Percentiles rank a stretch among this genome's conserved stretches.
These are phyloP conservation scores for Rhizophagus prolifer DNA, from an alignment of 192 early-diverging fungal species.

Conservation along the genomic window DNA sequence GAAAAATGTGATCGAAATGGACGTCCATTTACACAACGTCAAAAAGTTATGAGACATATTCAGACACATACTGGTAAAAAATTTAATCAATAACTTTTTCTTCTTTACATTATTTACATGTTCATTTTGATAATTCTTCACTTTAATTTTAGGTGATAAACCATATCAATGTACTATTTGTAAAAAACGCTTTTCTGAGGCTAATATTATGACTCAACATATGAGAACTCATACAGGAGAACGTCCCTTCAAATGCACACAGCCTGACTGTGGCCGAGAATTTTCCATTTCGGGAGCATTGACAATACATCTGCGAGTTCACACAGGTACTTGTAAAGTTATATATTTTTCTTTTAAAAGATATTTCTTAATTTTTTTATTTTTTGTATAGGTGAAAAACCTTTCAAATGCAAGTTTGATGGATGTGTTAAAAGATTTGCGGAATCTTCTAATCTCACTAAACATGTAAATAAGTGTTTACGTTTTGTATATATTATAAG, in stretches of 20 bases:
- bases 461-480: slow-evolving; percentile 42
- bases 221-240: slow-evolving; percentile 79
- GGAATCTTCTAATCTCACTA: slow-evolving; percentile 56
- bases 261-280: slow-evolving; percentile 60
- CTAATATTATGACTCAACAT: slow-evolving; percentile 75
- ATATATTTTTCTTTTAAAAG: not conserved
- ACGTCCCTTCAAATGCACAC: slow-evolving; percentile 66
- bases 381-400: slow-evolving; percentile 42
- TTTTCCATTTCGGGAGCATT: slow-evolving; percentile 70
- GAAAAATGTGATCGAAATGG: slow-evolving; percentile 50
- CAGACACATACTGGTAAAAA: slow-evolving; percentile 70
- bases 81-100: not conserved
- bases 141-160: slow-evolving; percentile 61
- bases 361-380: not conserved
- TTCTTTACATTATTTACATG: not conserved
- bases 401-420: slow-evolving; percentile 53
- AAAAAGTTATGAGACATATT: slow-evolving; percentile 76
- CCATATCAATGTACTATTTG: slow-evolving; percentile 78
- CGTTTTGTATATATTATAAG: not conserved
- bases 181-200: slow-evolving; percentile 78
- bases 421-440: slow-evolving; percentile 57
- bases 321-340: slow-evolving; percentile 43
- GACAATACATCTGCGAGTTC: slow-evolving; percentile 68
- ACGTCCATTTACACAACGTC: slow-evolving; percentile 49
- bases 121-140: not conserved